A percentile compares a stretch with the other conserved stretches of the same genome.
phyloP scores from a whole-genome alignment of 2,329 filamentous ascomycete species.

The Aureobasidium zeae region DNA sequence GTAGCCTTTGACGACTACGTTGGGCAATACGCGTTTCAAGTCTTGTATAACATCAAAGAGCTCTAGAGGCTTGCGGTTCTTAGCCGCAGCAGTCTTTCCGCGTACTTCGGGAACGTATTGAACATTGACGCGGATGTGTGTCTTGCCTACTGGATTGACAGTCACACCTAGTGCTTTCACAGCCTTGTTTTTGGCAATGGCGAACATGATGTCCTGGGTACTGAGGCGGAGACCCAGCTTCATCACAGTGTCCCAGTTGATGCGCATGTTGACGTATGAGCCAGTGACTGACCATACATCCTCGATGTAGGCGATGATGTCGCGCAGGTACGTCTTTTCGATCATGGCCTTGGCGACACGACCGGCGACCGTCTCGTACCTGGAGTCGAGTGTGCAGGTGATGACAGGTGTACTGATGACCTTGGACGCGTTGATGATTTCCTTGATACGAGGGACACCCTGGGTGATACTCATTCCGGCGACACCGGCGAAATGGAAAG shows the following conservation, averaged over 20 bases:
- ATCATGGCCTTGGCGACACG: constrained; percentile 86
- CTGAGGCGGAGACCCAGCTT: constrained; percentile 74
- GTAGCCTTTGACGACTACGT: constrained; percentile 83
- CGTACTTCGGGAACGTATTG: constrained; percentile 42
- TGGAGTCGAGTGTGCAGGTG: constrained; percentile 71
- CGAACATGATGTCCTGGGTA: constrained; percentile 60
- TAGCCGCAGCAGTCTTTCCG: constrained; percentile 38
- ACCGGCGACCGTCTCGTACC: constrained; percentile 66
- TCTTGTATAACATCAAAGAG: constrained; percentile 72
- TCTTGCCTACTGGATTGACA: constrained; percentile 22
- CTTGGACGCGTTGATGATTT: constrained; percentile 98
- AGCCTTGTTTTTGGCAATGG: constrained; percentile 73
- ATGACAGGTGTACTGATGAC: constrained; percentile 91
- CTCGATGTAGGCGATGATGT: constrained; percentile 71
- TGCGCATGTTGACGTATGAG: constrained; percentile 68
- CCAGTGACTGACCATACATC: constrained; percentile 76
- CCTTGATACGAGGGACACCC: constrained; percentile 98
- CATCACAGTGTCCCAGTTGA: constrained; percentile 70
- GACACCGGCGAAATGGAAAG: constrained; percentile 99
- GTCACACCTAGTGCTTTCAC: constrained; percentile 49
- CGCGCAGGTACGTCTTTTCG: constrained; percentile 84
- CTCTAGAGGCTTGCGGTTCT: constrained; percentile 43
- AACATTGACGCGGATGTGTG: constrained; percentile 61
- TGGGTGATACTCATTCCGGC: constrained; percentile 99
- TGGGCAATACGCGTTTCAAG: constrained; percentile 70